These are phyloP conservation scores for Corylus avellana DNA, from an alignment of 306 rosid genomes.

Conservation along the genomic window DNA sequence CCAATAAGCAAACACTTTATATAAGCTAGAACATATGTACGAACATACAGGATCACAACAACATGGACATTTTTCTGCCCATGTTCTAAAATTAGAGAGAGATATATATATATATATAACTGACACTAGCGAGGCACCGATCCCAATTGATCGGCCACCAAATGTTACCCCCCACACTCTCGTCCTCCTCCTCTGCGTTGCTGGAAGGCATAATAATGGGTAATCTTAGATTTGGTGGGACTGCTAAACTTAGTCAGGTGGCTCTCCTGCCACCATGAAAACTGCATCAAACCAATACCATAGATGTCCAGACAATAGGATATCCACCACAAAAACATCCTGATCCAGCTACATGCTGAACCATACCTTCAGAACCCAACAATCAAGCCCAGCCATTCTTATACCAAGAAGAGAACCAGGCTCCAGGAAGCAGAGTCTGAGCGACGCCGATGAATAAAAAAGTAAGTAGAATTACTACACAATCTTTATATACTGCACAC, in stretches of 20 bases:
- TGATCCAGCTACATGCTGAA: slow-evolving; percentile 58
- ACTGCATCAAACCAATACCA: slow-evolving; percentile 40
- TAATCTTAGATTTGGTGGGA: slow-evolving; percentile 44
- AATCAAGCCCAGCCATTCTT: slow-evolving; percentile 23
- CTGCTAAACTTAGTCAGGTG: slow-evolving; percentile 47
- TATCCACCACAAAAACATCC: slow-evolving; percentile 39
- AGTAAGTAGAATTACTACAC: slow-evolving; percentile 65
- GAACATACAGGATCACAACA: slow-evolving; percentile 60
- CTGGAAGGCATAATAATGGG: slow-evolving; percentile 39
- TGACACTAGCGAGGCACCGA: slow-evolving; percentile 54
- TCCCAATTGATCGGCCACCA: slow-evolving; percentile 50
- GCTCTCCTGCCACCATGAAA: slow-evolving; percentile 42
- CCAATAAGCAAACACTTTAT: slow-evolving; percentile 44
- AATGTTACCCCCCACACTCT: slow-evolving; percentile 41
- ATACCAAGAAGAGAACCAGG: slow-evolving; percentile 39
- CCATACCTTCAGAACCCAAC: slow-evolving; percentile 38
- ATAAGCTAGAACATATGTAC: slow-evolving; percentile 50
- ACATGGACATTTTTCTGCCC: slow-evolving; percentile 58
- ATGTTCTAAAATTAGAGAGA: slow-evolving; percentile 63
- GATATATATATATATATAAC: slow-evolving; percentile 26
- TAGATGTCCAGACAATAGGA: slow-evolving; percentile 30
- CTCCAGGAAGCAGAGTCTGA: slow-evolving; percentile 48
- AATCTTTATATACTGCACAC: slow-evolving; percentile 53
- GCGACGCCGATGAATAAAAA: slow-evolving; percentile 48
- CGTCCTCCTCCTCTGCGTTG: slow-evolving; percentile 52